Conservation (phyloP, 139 green algal genomes). For the Tetradesmus lagerheimii region DNA sequence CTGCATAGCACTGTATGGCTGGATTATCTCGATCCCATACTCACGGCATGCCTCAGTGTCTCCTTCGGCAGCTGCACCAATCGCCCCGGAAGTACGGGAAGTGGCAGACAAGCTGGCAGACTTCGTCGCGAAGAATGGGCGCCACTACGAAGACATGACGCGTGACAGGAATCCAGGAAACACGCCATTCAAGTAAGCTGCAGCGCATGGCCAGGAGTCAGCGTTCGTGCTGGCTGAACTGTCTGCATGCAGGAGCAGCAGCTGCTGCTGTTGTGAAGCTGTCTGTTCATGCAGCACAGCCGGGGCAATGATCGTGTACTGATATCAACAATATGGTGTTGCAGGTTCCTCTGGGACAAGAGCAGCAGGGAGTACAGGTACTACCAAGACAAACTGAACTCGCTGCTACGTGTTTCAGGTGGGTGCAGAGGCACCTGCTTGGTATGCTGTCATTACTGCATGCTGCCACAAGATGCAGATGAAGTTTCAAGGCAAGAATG, state of each 20-base stretch:
- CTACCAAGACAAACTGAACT: slow-evolving; percentile 60
- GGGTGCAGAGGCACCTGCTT: background rate
- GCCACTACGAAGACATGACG: slow-evolving; percentile 77
- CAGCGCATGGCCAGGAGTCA: background rate
- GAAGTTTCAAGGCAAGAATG: no score
- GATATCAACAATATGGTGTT: background rate
- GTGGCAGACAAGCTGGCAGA: slow-evolving; percentile 76
- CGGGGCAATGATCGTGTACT: background rate
- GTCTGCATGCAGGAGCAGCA: background rate
- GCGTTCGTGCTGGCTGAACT: background rate
- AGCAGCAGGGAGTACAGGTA: slow-evolving; percentile 59
- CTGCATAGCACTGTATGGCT: background rate
- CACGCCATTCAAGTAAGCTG: slow-evolving; percentile 72
- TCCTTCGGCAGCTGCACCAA: slow-evolving; percentile 9
- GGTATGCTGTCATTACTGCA: background rate
- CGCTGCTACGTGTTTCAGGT: background rate
- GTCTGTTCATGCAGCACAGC: background rate
- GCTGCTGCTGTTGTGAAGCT: background rate
- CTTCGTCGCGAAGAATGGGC: slow-evolving; percentile 81
- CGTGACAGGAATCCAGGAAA: slow-evolving; percentile 70
- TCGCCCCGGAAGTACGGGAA: slow-evolving; percentile 54
- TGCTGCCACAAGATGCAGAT: no score
- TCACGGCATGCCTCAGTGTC: slow-evolving; percentile 3
- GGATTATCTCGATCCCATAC: background rate
- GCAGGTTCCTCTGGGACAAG: slow-evolving; percentile 77